Base-by-base conservation (phyloP, 768 basidiomycete species). In the Royoungia palumana region DNA sequence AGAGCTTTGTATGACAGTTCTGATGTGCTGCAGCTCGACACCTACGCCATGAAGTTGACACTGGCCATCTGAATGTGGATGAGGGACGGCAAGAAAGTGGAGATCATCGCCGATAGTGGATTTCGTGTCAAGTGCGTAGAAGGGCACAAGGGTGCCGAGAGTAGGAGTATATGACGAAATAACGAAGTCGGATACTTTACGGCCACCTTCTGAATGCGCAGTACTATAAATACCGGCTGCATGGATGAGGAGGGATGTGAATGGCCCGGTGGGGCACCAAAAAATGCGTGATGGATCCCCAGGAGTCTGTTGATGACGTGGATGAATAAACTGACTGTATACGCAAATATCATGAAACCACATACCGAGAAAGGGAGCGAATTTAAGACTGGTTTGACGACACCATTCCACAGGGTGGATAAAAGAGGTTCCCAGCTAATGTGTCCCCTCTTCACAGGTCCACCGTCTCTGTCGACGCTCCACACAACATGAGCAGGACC, bases 81-180 rank as follows among this genome's bases (percentile, higher is more conserved):
- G 57, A 2, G 27, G 35, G 16, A 65, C 46, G 9, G 45, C 41
- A 11, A 61, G 50, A 12, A 62, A 5, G 13, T 24, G 22, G 8
- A 47, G 30, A 11, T 19, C 17, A 3, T n/a, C 13, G n/a, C n/a
- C n/a, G n/a, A n/a, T n/a, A 6, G 4, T 21, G 16, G 44, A 16
- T 11, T 6, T n/a, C 13, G 32, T 10, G 16, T 45, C 19, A 10
- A n/a, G 35, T 20, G 35, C 1, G 17, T 12, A 9, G 12, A 20
- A 13, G 41, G 42, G 43, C 5, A 19, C 2, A 19, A 70, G 52
- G 6, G 59, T 55, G 35, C 51, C 30, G 7, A 65, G 48, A 7
- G 66, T 67, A 5, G 66, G 62, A 5, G 56, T 56, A 41, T 70
- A 70, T 19, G 68, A 69, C 4, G 44, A 50, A n/a, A 49, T 14